A percentile compares a stretch with the other conserved stretches of the same genome.
phyloP scores from a whole-genome alignment of 192 early-diverging fungal genomes.

The Irineochytrium annulatum region DNA sequence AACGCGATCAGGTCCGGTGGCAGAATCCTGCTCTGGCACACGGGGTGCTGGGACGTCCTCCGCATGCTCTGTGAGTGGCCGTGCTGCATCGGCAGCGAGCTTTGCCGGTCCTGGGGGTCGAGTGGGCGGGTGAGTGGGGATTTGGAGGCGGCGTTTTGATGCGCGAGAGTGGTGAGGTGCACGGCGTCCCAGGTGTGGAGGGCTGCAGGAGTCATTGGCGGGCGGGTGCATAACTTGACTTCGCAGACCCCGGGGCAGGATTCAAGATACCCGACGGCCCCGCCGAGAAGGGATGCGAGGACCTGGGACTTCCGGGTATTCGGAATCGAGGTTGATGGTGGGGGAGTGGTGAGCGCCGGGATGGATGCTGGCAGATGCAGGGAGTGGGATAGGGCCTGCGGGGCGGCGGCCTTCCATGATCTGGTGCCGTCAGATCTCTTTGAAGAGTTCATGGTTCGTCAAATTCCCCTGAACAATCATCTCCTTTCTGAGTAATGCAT shows the following conservation, averaged over 20 bases:
- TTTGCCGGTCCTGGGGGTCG: neutral
- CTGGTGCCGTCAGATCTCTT: no score
- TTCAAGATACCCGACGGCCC: conserved; percentile 21
- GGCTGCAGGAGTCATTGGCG: conserved; percentile 2
- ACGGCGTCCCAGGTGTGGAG: neutral
- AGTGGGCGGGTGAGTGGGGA: neutral
- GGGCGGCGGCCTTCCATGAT: no score
- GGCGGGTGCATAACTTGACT: conserved; percentile 7
- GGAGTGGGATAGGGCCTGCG: no score
- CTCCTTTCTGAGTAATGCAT: no score
- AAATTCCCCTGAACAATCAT: no score
- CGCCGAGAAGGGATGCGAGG: conserved; percentile 22
- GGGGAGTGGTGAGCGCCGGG: conserved; percentile 14
- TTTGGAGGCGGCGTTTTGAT: neutral
- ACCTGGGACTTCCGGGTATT: conserved; percentile 2
- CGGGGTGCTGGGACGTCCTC: neutral
- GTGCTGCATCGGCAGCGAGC: neutral
- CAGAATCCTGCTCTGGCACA: neutral
- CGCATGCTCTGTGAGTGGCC: neutral
- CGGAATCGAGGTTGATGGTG: neutral
- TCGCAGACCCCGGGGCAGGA: conserved; percentile 19
- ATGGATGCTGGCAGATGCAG: no score
- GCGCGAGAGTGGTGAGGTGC: no score
- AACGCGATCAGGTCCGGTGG: conserved; percentile 15
- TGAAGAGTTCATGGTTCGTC: no score